phyloP scores from a whole-genome alignment of 2,329 filamentous ascomycete species.

The Aspergillus pseudonomiae region DNA sequence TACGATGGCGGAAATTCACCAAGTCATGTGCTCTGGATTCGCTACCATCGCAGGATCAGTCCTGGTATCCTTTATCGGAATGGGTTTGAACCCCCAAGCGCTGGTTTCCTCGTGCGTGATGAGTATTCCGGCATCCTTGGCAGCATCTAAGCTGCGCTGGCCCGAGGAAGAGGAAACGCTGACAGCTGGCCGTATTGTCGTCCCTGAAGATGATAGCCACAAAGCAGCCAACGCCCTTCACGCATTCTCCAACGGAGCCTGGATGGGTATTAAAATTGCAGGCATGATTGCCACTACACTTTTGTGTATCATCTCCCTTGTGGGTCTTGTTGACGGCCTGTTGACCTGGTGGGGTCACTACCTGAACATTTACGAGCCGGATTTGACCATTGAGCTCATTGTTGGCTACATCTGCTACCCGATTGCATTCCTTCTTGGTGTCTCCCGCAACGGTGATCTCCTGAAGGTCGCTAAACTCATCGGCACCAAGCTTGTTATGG shows the following conservation, averaged over 20 bases:
- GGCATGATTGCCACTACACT: constrained; percentile 79
- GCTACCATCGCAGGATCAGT: constrained; percentile 90
- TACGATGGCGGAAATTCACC: constrained; percentile 85
- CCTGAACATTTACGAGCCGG: constrained; percentile 69
- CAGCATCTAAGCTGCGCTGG: constrained; percentile 85
- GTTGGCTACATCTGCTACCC: constrained; percentile 79
- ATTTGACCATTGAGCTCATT: constrained; percentile 74
- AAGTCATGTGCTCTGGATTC: constrained; percentile 90
- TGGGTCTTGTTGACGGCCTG: constrained; percentile 74
- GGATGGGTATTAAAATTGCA: constrained; percentile 83
- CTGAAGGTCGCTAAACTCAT: constrained; percentile 77
- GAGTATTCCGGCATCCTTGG: constrained; percentile 89
- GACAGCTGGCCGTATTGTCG: constrained; percentile 77
- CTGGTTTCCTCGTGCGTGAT: constrained; percentile 92
- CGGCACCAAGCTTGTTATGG: constrained; percentile 78
- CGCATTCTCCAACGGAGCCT: constrained; percentile 81
- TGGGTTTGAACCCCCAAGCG: constrained; percentile 82
- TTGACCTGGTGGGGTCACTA: constrained; percentile 84
- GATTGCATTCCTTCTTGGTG: constrained; percentile 78
- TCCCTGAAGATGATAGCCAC: constrained; percentile 74
- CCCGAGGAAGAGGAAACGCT: constrained; percentile 86
- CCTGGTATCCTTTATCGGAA: constrained; percentile 79
- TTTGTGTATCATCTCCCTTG: constrained; percentile 79
- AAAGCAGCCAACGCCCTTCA: constrained; percentile 79
- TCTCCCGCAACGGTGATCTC: constrained; percentile 65